Conservation (phyloP, 768 basidiomycete genomes). For the Phanerochaete carnosa region DNA sequence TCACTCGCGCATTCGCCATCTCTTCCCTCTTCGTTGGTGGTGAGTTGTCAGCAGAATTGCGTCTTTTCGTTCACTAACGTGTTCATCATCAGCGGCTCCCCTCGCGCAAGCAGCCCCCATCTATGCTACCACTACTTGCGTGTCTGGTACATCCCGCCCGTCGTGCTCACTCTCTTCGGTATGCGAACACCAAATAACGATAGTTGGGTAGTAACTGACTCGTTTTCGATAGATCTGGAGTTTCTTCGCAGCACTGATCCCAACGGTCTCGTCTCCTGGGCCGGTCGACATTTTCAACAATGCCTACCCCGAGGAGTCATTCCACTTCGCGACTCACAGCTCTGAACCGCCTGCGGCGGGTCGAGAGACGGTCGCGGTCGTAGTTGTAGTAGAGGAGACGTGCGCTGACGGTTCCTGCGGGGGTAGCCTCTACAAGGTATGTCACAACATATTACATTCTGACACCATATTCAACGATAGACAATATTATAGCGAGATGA, state of each 20-base stretch:
- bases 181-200: background rate
- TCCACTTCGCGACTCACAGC: background rate
- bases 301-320: background rate
- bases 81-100: background rate
- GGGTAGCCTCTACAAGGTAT: background rate
- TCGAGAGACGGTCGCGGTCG: background rate
- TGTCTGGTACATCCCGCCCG: background rate
- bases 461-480: background rate
- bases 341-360: background rate
- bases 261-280: background rate
- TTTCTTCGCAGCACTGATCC: background rate
- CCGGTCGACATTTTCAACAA: background rate
- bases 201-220: background rate
- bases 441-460: background rate
- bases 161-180: background rate
- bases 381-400: background rate
- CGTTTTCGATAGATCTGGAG: background rate
- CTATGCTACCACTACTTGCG: background rate
- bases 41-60: background rate
- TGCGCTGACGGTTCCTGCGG: background rate
- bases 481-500: background rate
- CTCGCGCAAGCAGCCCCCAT: background rate
- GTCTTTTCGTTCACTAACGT: background rate
- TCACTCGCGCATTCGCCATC: constrained; percentile 9
- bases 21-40: constrained; percentile 9